A percentile compares a stretch with the other conserved stretches of the same genome.
Evolutionary conservation across 768 basidiomycete species (phyloP).

Genomic region (Calocera cornea): DNA sequence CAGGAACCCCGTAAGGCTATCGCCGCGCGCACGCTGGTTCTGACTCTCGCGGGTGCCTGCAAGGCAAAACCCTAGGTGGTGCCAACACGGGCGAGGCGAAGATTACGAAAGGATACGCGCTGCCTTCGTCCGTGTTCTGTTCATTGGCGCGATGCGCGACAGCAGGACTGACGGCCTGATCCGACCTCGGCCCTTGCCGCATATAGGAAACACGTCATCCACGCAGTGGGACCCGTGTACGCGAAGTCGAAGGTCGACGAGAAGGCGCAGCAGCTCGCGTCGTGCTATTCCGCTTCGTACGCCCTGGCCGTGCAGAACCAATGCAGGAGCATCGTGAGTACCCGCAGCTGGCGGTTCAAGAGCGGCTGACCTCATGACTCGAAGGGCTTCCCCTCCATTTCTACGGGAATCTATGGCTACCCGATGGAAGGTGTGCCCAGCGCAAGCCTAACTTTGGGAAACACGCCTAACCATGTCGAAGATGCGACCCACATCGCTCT

Average conservation of each 20-base stretch:
- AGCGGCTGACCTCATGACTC: background rate
- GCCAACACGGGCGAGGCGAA: conserved; percentile 63
- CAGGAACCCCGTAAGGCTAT: background rate
- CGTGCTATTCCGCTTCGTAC: conserved; percentile 55
- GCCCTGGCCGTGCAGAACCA: conserved; percentile 45
- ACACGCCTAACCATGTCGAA: conserved; percentile 10
- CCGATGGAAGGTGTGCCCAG: conserved; percentile 32
- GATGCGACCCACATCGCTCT: conserved; percentile 63
- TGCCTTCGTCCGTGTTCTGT: conserved; percentile 50
- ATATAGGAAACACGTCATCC: conserved; percentile 54
- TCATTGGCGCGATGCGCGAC: background rate
- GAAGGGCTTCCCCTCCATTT: conserved; percentile 70
- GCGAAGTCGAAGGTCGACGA: conserved; percentile 27
- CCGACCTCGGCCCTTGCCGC: background rate
- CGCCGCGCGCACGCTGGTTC: background rate
- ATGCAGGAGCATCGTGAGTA: conserved; percentile 52
- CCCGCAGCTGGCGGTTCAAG: background rate
- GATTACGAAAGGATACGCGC: conserved; percentile 60
- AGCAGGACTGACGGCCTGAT: background rate
- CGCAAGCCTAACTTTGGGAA: background rate
- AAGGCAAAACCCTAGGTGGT: conserved; percentile 52
- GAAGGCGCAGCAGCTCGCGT: conserved; percentile 37
- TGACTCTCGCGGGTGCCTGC: conserved; percentile 4
- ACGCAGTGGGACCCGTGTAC: conserved; percentile 70
- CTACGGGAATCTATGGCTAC: conserved; percentile 68